Evolutionary conservation across 306 rosid genomes (phyloP), one percentile per base, ranked within the genome.

Genomic region (Mimosa bimucronata): DNA sequence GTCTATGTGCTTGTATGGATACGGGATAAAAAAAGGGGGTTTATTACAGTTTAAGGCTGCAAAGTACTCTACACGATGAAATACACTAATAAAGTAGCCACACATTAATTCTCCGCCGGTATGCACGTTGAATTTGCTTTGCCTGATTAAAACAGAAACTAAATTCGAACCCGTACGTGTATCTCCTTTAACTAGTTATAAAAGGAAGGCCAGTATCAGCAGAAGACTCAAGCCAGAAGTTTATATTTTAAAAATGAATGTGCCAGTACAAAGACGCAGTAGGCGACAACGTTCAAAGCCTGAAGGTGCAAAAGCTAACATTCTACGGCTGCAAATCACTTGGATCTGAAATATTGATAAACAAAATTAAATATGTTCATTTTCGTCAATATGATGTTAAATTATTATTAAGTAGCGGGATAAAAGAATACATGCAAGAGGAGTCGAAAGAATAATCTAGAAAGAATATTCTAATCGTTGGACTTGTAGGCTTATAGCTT

Each of bases 321-420:
- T 50, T 50, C 23, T 18, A 18, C 58, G 4, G 68, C 42, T 31
- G 38, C 31, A 74, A 55, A 55, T 57, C 67, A 37, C 52, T 74
- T 55, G 78, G 78, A 74, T 74, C 37, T 74, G 41, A 61, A 7
- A 53, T 53, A 11, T n/a, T n/a, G 26, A 53, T 28, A 1, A 13
- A 34, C 7, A 21, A 52, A 11, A 19, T 11, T 1, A 31, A 11
- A 9, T 18, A 18, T 1, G 46, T 73, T 23, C 0, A 23, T 58
- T 34, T 34, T 34, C n/a, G 7, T 65, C 77, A 18, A 30, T 23
- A 40, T 25, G 18, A 31, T 31, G 29, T 31, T 1, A 73, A 28
- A n/a, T n/a, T n/a, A n/a, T n/a, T n/a, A n/a, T n/a, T 53, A 50
- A 19, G 18, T 45, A 45, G 9, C 8, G 23, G 58, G 9, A 19